phyloP scores from a whole-genome alignment of 352 stramenopile genomes.

The Phytophthora megakarya region DNA sequence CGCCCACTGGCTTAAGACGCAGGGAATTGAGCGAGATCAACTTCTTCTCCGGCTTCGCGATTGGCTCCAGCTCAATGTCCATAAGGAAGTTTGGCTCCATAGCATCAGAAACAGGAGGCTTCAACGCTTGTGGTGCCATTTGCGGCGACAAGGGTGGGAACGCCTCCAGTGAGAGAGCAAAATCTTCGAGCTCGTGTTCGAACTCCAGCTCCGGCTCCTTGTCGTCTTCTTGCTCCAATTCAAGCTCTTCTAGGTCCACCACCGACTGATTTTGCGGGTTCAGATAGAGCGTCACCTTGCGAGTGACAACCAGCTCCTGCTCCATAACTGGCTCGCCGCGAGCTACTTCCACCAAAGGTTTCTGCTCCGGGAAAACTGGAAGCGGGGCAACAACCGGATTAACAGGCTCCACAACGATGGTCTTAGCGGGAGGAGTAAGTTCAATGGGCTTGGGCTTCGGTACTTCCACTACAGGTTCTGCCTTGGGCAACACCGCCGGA shows the following conservation, averaged over 20 bases:
- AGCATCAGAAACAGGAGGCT: slow-evolving; percentile 5
- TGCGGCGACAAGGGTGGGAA: slow-evolving; percentile 30
- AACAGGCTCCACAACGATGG: slow-evolving; percentile 14
- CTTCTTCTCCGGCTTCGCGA: slow-evolving; percentile 35
- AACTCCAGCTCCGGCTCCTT: slow-evolving; percentile 13
- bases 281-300: slow-evolving; percentile 42
- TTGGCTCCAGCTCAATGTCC: slow-evolving; percentile 44
- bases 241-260: slow-evolving; percentile 20
- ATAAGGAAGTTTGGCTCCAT: slow-evolving; percentile 46
- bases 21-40: slow-evolving; percentile 22
- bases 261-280: slow-evolving; percentile 20
- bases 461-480: slow-evolving; percentile 1
- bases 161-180: slow-evolving; percentile 19
- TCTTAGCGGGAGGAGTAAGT: slow-evolving; percentile 1
- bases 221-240: slow-evolving; percentile 23
- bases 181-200: slow-evolving; percentile 21
- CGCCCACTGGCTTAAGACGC: slow-evolving; percentile 27
- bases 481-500: slow-evolving; percentile 14
- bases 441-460: slow-evolving; percentile 11
- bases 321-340: slow-evolving; percentile 29
- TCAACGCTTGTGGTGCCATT: slow-evolving; percentile 15
- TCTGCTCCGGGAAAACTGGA: slow-evolving; percentile 25
- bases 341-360: slow-evolving; percentile 32
- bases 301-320: slow-evolving; percentile 29
- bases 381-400: slow-evolving; percentile 14